These are phyloP conservation scores for Bipolaris sorokiniana DNA, from an alignment of 2,329 filamentous ascomycete species.

Conservation along the genomic window DNA sequence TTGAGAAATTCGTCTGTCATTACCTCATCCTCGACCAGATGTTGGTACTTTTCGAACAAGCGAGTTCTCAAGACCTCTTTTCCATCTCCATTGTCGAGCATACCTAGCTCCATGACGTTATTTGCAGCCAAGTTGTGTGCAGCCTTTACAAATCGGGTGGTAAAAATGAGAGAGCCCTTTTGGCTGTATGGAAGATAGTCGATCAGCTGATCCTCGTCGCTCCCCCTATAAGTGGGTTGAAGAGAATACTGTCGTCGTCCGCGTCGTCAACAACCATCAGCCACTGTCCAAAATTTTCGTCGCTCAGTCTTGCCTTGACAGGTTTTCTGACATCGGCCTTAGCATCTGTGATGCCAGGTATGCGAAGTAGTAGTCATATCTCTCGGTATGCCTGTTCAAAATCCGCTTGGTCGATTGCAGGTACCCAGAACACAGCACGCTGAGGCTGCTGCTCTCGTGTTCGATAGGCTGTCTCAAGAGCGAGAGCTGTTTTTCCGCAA, in stretches of 20 bases:
- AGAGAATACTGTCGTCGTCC: neutral
- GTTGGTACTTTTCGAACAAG: neutral
- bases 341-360: neutral
- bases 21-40: neutral
- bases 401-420: neutral
- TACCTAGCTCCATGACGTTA: neutral
- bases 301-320: neutral
- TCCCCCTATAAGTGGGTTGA: neutral
- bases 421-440: neutral
- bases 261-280: neutral
- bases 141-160: neutral
- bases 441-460: neutral
- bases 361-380: neutral
- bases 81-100: neutral
- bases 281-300: neutral
- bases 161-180: slow-evolving; percentile 2
- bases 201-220: neutral
- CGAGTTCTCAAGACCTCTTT: neutral
- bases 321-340: neutral
- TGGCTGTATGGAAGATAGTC: neutral
- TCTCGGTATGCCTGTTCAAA: neutral
- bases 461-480: neutral
- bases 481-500: neutral
- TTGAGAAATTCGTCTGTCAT: neutral
- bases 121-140: neutral